A percentile compares a stretch with the other conserved stretches of the same genome.
phyloP scores from a whole-genome alignment of 164 flowering plant genomes.

The Aristolochia californica region DNA sequence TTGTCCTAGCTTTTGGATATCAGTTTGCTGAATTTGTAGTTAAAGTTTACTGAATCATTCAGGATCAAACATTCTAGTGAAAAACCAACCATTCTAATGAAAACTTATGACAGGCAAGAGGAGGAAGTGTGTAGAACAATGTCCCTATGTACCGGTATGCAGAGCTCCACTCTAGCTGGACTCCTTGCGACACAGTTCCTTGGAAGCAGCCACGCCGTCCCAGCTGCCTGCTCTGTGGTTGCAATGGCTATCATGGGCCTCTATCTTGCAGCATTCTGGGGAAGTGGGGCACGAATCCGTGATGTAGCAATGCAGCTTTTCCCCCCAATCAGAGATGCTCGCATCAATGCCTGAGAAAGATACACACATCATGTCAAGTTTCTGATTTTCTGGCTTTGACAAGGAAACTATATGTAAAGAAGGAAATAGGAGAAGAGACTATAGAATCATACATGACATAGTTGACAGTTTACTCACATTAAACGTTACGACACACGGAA shows the following conservation, averaged over 20 bases:
- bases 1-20: too few species aligned
- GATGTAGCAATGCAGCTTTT: slow-evolving; percentile 34
- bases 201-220: slow-evolving; percentile 84
- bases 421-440: too few species aligned
- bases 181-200: slow-evolving; percentile 90
- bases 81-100: too few species aligned
- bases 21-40: too few species aligned
- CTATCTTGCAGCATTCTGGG: slow-evolving; percentile 90
- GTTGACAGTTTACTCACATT: too few species aligned
- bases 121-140: slow-evolving; percentile 79
- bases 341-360: slow-evolving; percentile 1
- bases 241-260: slow-evolving; percentile 99
- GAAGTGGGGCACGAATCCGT: slow-evolving; percentile 55
- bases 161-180: slow-evolving; percentile 96
- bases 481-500: too few species aligned
- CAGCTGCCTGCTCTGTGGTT: slow-evolving; percentile 91
- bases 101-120: slow-evolving; percentile 45
- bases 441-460: too few species aligned
- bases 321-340: slow-evolving; percentile 17
- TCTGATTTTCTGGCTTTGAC: too few species aligned
- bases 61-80: too few species aligned
- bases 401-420: too few species aligned
- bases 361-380: neutral
- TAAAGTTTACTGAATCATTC: too few species aligned
- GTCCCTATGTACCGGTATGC: slow-evolving; percentile 95